Evolutionary conservation across 768 basidiomycete genomes (phyloP), one percentile per base, ranked within the genome.

Genomic region (Chalciporus piperatus): DNA sequence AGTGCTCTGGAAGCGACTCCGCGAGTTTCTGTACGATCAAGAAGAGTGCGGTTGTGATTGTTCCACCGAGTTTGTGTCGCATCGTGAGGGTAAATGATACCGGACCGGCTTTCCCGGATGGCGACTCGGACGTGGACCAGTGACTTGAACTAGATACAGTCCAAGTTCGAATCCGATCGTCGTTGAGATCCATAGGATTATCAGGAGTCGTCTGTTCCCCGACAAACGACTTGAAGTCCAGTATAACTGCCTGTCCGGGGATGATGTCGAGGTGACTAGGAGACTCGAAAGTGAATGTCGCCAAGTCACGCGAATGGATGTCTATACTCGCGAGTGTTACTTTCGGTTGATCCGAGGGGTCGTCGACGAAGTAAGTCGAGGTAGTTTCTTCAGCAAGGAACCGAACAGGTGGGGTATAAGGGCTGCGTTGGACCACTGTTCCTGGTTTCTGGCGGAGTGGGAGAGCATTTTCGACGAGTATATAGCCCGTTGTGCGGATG

Each of bases 121-220:
- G 45, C 2, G 16, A 37, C 27, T 6, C 9, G 30, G 30, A 11
- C 8, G 38, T 41, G 44, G 32, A 16, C 64, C 64, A 68, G 4
- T 17, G 33, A 49, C 47, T 68, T 33, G 58, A 58, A 10, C 56
- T 30, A 1, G 83, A 83, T 17, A 85, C 70, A 0, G 83, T 84
- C 83, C 83, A 86, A 1, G 83, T 85, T 20, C 83, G 78, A 39
- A 85, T 74, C 41, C 82, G 75, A 59, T 85, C 82, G 59, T 85
- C 83, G 59, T 84, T 84, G 32, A 83, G 70, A n/a, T 71, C 69
- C 14, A 65, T 72, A 0, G 81, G 81, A 27, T 75, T 70, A n/a
- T 56, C 45, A 6, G 73, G 69, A 1, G 78, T 73, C 80, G 84
- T 82, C 59, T 84, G 83, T 37, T 70, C 51, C 4, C 83, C 81